Percentiles rank a stretch among this genome's conserved stretches.
Evolutionary conservation across 2,329 filamentous ascomycete species (phyloP).

Genomic region (Phyllosticta citribraziliensis): DNA sequence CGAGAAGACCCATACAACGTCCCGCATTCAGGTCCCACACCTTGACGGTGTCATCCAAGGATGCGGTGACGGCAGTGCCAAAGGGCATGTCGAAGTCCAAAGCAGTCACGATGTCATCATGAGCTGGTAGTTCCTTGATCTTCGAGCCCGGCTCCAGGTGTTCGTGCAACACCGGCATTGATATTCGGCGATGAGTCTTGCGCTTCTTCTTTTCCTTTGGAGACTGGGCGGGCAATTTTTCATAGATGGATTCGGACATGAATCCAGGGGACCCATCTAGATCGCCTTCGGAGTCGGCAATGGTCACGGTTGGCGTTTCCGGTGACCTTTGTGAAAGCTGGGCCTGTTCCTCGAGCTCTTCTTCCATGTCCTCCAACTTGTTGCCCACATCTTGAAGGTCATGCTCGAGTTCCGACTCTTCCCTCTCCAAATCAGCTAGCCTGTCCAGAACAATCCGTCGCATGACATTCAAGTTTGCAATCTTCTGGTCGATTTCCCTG

Average conservation of each 20-base stretch:
- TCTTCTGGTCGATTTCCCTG: conserved; percentile 91
- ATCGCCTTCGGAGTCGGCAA: conserved; percentile 44
- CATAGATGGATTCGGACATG: conserved; percentile 97
- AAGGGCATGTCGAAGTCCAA: conserved; percentile 97
- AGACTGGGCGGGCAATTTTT: conserved; percentile 61
- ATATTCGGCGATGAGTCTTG: conserved; percentile 57
- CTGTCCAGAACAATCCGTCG: conserved; percentile 83
- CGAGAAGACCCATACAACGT: conserved; percentile 79
- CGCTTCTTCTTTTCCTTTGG: conserved; percentile 46
- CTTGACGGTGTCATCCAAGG: conserved; percentile 83
- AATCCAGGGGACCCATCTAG: conserved; percentile 49
- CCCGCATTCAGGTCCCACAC: conserved; percentile 97
- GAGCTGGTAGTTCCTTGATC: conserved; percentile 81
- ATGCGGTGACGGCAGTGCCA: conserved; percentile 85
- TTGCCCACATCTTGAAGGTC: conserved; percentile 58
- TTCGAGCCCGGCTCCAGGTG: conserved; percentile 83
- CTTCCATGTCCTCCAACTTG: conserved; percentile 52
- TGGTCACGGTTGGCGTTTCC: conserved; percentile 15
- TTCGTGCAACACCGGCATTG: conserved; percentile 91
- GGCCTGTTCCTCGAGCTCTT: conserved; percentile 44
- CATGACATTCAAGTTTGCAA: conserved; percentile 87
- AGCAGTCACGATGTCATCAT: conserved; percentile 78
- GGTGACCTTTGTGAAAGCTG: conserved; percentile 34
- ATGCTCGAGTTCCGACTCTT: conserved; percentile 82
- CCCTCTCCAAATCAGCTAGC: conserved; percentile 75